phyloP scores from a whole-genome alignment of 2,329 filamentous ascomycete species.

The Colletotrichum sp. region DNA sequence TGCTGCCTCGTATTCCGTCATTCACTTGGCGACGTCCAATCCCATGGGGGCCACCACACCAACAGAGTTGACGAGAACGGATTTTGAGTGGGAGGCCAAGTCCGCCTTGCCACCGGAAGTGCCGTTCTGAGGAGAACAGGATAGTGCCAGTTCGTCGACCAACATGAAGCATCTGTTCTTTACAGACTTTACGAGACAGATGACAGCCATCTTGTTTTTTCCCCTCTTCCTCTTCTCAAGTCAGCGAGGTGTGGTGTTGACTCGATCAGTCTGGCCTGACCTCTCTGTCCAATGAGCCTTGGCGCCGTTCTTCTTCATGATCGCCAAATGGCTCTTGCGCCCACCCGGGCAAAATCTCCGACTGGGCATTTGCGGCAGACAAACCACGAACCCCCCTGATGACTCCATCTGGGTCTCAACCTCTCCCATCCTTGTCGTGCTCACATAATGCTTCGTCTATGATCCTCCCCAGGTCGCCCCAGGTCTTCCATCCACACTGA shows the following conservation, averaged over 20 bases:
- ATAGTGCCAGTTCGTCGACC: not conserved
- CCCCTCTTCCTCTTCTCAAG: not conserved
- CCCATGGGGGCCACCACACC: not conserved
- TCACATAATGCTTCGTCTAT: not conserved
- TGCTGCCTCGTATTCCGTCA: not conserved
- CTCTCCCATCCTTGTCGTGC: not conserved
- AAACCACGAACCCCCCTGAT: not conserved
- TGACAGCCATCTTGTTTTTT: not conserved
- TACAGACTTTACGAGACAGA: not conserved
- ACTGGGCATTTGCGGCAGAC: not conserved
- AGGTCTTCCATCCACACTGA: slow-evolving; percentile 2
- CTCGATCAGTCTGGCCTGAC: not conserved
- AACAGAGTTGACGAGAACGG: not conserved
- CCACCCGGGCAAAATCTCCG: not conserved
- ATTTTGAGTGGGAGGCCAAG: not conserved
- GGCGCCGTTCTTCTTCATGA: not conserved
- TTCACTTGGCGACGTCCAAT: not conserved
- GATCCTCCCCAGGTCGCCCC: not conserved
- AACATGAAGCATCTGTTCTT: slow-evolving; percentile 5
- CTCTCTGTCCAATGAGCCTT: not conserved
- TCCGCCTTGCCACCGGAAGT: not conserved
- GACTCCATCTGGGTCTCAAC: not conserved
- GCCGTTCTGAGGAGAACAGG: not conserved
- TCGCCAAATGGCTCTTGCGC: not conserved
- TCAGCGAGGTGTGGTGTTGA: not conserved